Evolutionary conservation across 768 basidiomycete species (phyloP), one percentile per base, ranked within the genome.

Genomic region (Kwoniella sp.): DNA sequence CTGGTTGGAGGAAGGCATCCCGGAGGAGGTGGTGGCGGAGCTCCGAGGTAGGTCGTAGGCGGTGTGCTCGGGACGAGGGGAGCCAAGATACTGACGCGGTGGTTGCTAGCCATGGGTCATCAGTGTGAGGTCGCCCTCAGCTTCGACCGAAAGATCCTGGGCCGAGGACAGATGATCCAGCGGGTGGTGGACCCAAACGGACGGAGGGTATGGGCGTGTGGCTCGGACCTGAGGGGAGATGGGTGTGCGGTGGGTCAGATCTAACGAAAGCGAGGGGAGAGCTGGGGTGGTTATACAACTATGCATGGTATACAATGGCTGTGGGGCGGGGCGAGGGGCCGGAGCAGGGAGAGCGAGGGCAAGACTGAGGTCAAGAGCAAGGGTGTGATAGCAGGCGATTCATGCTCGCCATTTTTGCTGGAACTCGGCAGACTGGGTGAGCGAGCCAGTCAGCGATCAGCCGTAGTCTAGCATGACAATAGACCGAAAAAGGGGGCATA

Each of bases 171-270:
- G 76, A 77, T 96, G 50, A 95, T 98, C 59, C 90, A 93, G 75
- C 85, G 81, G 17, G 76, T 79, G 6, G 81, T 85, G 68, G 76
- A 75, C 40, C 82, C 83, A 25, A 87, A 88, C 12, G 75, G 73
- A 3, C 78, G 75, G 70, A 76, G 80, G n/a, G 86, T 92, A 4
- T 98, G 95, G 95, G 91, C 88, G 0, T 93, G 88, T 20, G 93
- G 92, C 5, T 89, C 87, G 3, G 95, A 99, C 73, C 82, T 81
- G 50, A 82, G 91, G 29, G 87, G 81, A 15, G 91, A 93, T 72
- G 91, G 91, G 12, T 86, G 89, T 66, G 92, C 89, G 29, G 82
- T 81, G 17, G 82, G 85, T 15, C 89, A 95, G 68, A 89, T 92
- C 46, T 91, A 59, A 39, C n/a, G 38, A 27, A 9, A 11, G n/a